Evolutionary conservation across 1,284 basidiomycete genomes (phyloP), one percentile per base, ranked within the genome.

Genomic region (Sutorius eximius): DNA sequence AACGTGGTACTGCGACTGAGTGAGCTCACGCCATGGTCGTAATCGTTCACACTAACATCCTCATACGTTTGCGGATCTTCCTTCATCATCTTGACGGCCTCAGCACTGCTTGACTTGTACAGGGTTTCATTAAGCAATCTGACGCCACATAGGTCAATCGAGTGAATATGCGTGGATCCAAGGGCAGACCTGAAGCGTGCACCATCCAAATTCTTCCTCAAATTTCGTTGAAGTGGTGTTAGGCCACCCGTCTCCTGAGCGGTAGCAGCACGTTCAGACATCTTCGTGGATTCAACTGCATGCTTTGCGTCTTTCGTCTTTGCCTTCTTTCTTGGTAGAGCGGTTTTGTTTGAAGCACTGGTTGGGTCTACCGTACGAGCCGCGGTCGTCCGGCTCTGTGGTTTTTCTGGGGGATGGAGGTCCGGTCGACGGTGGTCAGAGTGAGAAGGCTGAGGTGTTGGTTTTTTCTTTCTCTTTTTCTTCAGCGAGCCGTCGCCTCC

Each of bases 71-170:
- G 77, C 10, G 89, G 85, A 64, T 94, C 87, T 46, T 87, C 81
- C 66, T 82, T 82, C 87, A 97, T 93, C 81, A 95, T 83, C 52
- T 82, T 75, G 55, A 83, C 81, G 7, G 93, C 92, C 49, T 88
- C 79, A 24, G 72, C 73, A 60, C 93, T 93, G 53, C 84, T 82
- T 2, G 86, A 89, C 61, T 91, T 92, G 75, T 96, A 97, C 24
- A 97, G 74, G 45, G 80, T 81, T 74, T 95, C 93, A 67, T 96
- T 97, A 61, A 95, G 89, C 75, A 88, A 82, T 66, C 92, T 93
- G 55, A n/a, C 46, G 24, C 46, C 22, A 42, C 18, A 56, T 42
- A 27, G 32, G 47, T 62, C 40, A 54, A 45, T 49, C 2, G 29
- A 34, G 34, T 37, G 29, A 9, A 58, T 48, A 51, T 52, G 52